Evolutionary conservation across 495 filamentous ascomycete species (phyloP), one percentile per base, ranked within the genome.

Genomic region (Barbatosphaeria neglecta): DNA sequence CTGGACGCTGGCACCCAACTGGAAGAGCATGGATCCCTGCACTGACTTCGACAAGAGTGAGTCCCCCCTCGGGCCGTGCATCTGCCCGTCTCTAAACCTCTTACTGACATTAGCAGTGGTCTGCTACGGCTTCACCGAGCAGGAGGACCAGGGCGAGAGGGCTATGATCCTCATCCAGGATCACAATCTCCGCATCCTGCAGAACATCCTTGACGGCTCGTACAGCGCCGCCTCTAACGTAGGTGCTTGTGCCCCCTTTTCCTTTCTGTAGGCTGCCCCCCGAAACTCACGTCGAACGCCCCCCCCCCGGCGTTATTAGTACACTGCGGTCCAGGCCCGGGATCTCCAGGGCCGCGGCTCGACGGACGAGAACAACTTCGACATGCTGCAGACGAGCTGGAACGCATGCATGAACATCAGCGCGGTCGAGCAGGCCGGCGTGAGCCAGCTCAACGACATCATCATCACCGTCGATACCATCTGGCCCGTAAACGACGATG

Each of bases 121-220:
- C 27, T 88, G 83, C 56, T 80, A 76, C 45, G 83, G 83, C 15
- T 85, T 80, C 73, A 62, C 66, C 40, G 69, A 77, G 22, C 73
- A 70, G 23, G 75, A 84, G 63, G 81, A 83, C 53, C 73, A 77
- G 11, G 72, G 77, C 46, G 68, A 72, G 6, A 69, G 72, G 37
- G 69, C 76, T n/a, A 79, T 78, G 45, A 72, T 74, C 8, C 72
- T 74, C 16, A 80, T 83, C 72, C 58, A 56, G 17, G 75, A 83
- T 53, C 72, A 75, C 42, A 74, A 75, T 9, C 70, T 81, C 44
- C 67, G 67, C 42, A 66, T 73, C 11, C 73, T 86, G 13, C 72
- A 78, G 28, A 77, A 81, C 56, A 76, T 87, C 22, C 55, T 86
- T 8, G 80, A 84, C 56, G 74, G 70, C 1, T 59, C 73, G 9